Evolutionary conservation across 306 rosid species (phyloP), one percentile per base, ranked within the genome.

Genomic region (Adenanthera pavonina): DNA sequence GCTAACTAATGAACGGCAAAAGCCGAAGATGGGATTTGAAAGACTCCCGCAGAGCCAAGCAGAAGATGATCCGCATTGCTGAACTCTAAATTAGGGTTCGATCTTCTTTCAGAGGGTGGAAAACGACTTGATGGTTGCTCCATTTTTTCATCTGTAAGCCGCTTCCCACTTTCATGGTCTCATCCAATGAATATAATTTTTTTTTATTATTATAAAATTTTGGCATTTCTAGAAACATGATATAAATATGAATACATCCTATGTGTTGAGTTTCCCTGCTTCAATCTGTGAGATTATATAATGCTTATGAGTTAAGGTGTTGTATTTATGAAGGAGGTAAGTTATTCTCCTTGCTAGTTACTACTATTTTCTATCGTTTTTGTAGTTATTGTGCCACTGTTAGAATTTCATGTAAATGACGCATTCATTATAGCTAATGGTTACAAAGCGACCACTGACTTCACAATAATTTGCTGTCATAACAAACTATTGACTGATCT

Each of bases 101-200:
- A 89, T 85, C 69, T 85, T 3, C 93, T 95, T 88, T 86, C 97
- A 0, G 98, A 95, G 82, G 98, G 99, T 7, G 94, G 93, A 8
- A 92, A 86, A 46, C 84, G 98, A 49, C 99, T 95, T 43, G 99
- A 48, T 95, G 99, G 99, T 78, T 95, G 71, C 97, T 95, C n/a
- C 38, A 93, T 86, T 35, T 89, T 89, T 25, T 85, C 94, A 20
- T 49, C 98, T 0, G 99, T 95, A 89, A 92, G 94, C 83, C n/a
- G 43, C 41, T 83, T 82, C 7, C 2, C 5, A 5, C 51, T 47
- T 6, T 3, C 33, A 36, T 12, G 48, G 34, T 56, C 9, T 77
- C 36, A 59, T 68, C 60, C 46, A 47, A 41, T 36, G 15, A 1
- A 13, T 33, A 33, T 12, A 65, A n/a, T n/a, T n/a, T n/a, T 3